Percentiles rank a stretch among this genome's conserved stretches.
These are phyloP conservation scores for Ascochyta rabiei DNA, from an alignment of 2,329 filamentous ascomycete species.

Conservation along the genomic window DNA sequence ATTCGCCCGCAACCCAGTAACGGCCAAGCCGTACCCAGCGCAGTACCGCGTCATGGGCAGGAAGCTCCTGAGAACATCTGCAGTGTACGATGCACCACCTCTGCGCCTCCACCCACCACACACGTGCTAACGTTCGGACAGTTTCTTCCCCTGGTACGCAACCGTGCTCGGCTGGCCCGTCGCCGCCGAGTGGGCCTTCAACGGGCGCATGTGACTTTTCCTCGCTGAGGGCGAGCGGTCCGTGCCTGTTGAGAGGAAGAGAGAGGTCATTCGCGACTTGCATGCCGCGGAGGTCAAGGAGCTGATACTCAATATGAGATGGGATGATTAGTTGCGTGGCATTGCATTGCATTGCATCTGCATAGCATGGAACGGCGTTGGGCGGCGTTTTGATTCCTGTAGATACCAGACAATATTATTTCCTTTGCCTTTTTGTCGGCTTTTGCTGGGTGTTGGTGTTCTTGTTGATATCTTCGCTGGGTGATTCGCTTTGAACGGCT, in stretches of 20 bases:
- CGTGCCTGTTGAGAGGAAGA: not conserved
- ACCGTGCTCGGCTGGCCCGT: slow-evolving; percentile 44
- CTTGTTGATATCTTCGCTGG: no score
- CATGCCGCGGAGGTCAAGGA: slow-evolving; percentile 32
- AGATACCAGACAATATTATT: slow-evolving; percentile 11
- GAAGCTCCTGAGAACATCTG: slow-evolving; percentile 28
- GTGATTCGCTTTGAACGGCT: no score
- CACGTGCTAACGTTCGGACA: slow-evolving; percentile 12
- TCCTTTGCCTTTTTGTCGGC: not conserved
- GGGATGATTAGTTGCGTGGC: slow-evolving; percentile 32
- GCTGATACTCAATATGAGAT: slow-evolving; percentile 37
- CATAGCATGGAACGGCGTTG: slow-evolving; percentile 9
- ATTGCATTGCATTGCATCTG: slow-evolving; percentile 3
- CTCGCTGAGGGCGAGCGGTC: slow-evolving; percentile 20
- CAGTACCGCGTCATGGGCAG: slow-evolving; percentile 31
- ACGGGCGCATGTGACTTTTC: slow-evolving; percentile 41
- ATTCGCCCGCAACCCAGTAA: slow-evolving; percentile 39
- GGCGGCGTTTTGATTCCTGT: slow-evolving; percentile 5
- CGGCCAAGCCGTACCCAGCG: slow-evolving; percentile 32
- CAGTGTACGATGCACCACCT: slow-evolving; percentile 30
- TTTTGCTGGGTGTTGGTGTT: not conserved
- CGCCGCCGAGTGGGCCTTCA: slow-evolving; percentile 32
- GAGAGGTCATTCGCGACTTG: slow-evolving; percentile 6
- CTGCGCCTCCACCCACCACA: not conserved
- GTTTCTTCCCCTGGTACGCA: slow-evolving; percentile 38